Conservation (phyloP, 192 early-diverging fungal species). For the Coemansia sp. region DNA sequence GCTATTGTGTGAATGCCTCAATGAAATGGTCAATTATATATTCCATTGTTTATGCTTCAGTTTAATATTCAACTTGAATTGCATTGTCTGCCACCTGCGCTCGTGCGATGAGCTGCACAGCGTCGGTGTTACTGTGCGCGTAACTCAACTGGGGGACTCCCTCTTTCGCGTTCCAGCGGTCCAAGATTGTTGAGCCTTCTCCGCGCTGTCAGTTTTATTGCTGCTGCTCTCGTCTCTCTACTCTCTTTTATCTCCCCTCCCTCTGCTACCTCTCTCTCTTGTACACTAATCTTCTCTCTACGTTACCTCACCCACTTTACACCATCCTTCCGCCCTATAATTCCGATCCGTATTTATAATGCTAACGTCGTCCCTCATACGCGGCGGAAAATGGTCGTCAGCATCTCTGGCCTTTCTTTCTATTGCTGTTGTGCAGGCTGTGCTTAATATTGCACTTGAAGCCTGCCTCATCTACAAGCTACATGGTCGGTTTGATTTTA, state of each 20-base stretch:
- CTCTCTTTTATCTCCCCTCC: background rate
- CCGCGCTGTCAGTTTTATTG: background rate
- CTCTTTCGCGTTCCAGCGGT: background rate
- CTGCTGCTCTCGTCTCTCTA: background rate
- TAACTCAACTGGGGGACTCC: background rate
- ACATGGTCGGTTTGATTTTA: background rate
- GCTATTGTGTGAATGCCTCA: background rate
- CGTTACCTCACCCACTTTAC: background rate
- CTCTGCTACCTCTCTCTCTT: background rate
- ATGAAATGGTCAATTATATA: too few relatives aligned
- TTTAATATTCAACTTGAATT: background rate
- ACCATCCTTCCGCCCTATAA: background rate
- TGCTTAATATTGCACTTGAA: conserved; percentile 25
- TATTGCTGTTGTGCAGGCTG: conserved; percentile 19
- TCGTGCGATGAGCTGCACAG: background rate
- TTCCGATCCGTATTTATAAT: conserved; percentile 3
- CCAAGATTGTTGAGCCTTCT: background rate
- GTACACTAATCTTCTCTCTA: background rate
- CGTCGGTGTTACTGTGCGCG: background rate
- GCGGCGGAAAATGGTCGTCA: conserved; percentile 30
- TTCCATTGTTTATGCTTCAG: too few relatives aligned
- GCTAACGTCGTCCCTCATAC: conserved; percentile 23
- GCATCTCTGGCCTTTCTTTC: conserved; percentile 15
- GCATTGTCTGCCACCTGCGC: background rate
- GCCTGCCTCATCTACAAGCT: conserved; percentile 19